A percentile compares a stretch with the other conserved stretches of the same genome.
These are phyloP conservation scores for Colletotrichum graminicola DNA, from an alignment of 2,329 filamentous ascomycete genomes.

Conservation along the genomic window DNA sequence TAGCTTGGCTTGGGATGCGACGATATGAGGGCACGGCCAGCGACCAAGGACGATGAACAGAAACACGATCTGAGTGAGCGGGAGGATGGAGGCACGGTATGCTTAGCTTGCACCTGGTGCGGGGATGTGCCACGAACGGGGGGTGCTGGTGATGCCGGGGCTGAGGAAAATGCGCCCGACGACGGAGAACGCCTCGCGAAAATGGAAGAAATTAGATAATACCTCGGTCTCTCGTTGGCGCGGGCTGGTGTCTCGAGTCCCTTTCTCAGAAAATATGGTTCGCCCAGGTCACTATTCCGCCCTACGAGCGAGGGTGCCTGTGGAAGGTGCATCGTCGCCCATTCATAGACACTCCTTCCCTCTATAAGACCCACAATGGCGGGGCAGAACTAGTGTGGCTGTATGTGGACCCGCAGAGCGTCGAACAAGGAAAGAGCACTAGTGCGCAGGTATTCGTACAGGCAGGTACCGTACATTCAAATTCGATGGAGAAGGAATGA, in stretches of 20 bases:
- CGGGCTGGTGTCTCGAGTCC: constrained; percentile 14
- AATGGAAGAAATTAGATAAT: constrained; percentile 33
- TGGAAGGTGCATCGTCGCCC: constrained; percentile 8
- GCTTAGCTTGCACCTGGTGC: constrained; percentile 8
- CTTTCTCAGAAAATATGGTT: constrained; percentile 8
- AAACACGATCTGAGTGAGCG: not conserved
- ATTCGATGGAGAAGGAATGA: not conserved
- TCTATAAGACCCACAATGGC: constrained; percentile 11
- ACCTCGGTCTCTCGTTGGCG: constrained; percentile 2
- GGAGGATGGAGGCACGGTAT: not conserved
- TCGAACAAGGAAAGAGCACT: constrained; percentile 6
- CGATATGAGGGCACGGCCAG: not conserved
- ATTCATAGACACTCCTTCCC: constrained; percentile 17
- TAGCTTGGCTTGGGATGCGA: not conserved
- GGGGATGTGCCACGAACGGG: constrained; percentile 1
- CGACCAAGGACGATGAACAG: constrained; percentile 3
- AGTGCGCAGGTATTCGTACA: not conserved
- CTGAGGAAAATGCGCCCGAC: constrained; percentile 34
- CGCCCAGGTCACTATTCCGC: constrained; percentile 23
- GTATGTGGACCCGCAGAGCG: constrained; percentile 18
- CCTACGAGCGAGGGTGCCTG: constrained; percentile 35
- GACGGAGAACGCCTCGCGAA: constrained; percentile 33
- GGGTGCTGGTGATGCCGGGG: constrained; percentile 22
- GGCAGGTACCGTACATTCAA: not conserved
- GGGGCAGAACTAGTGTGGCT: constrained; percentile 8